Base-by-base conservation (phyloP, 2,329 filamentous ascomycete genomes). In the Zasmidium citrigriseum region DNA sequence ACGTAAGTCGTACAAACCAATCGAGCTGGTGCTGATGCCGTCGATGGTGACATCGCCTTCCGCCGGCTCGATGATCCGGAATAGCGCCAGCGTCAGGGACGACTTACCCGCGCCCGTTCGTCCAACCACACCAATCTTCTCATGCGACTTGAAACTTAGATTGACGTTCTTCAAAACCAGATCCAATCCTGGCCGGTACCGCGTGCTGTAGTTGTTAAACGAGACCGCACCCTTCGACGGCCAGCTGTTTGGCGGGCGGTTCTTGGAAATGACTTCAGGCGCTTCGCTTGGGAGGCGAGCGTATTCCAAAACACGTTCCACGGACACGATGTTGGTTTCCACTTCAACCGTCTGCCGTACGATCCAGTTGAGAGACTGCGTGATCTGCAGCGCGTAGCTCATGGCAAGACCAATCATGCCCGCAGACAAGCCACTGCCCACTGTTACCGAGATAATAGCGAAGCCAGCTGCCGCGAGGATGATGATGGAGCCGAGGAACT, bases 321-420 rank as follows among this genome's bases (percentile, higher is more conserved):
- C 95, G 10, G 93, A 96, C 47, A 99, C 93, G 70, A 99, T 99
- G 76, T 99, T 99, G n/a, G 93, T 98, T 81, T 99, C 96, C n/a
- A 99, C 95, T 76, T 99, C 96, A 29, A 99, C 95, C 0, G 93
- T 97, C 77, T 99, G 95, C 59, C 96, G 87, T 52, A 99, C 95
- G 70, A 99, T 97, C 95, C 95, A 99, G 80, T 98, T 99, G 70
- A 99, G 84, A 34, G 93, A 96, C 66, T 93, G 90, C 1, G 95
- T 99, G 71, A 99, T 98, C 78, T 97, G 91, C 63, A 99, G 83
- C 41, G 93, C 95, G 77, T 98, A 97, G 48, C 93, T 96, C 92
- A 99, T 96, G 64, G 90, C 87, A 70, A 99, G 81, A 80, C 96
- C 96, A 53, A 98, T 93, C 76, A 87, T 80, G 58, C 95, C 95